Base-by-base conservation (phyloP, 257 asterid genomes). In the Solanum clarkiae region DNA sequence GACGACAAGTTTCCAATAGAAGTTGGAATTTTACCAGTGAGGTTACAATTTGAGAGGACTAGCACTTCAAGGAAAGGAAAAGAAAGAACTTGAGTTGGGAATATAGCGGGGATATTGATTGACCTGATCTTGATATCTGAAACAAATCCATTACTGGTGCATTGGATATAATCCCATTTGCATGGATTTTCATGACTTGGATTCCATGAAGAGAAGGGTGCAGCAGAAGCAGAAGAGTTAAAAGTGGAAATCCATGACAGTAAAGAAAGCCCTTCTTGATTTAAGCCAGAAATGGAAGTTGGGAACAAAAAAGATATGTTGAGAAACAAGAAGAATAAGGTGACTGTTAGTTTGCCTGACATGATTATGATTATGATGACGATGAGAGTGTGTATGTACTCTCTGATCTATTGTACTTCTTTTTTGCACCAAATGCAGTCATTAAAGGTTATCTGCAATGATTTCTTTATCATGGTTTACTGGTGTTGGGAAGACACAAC, bases 131-230 rank as follows among this genome's bases (percentile, higher is more conserved):
- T 82, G 80, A 92, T 90, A 80, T 90, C 93, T 0, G 92, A 90
- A 54, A 93, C 92, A 75, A 91, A 91, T 45, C 87, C 90, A 42
- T 68, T 82, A 11, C 80, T 80, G 22, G 75, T 91, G 75, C 97
- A 93, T 89, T 84, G 87, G 89, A 92, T 89, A 92, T 87, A 90
- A 84, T 93, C 90, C 97, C 97, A 93, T 20, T 85, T 84, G 91
- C 97, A 93, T 77, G 97, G 97, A 85, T 85, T 91, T 44, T 53
- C 86, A 47, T 91, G 92, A 0, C 86, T 70, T 17, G 84, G 80
- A 66, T 89, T 86, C 97, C 97, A 93, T 13, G 97, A 91, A 63
- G 92, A 90, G 90, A 93, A 93, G 66, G 66, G 87, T 59, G 63
- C 26, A 1, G 88, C 86, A 40, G 94, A 86, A 40, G 93, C 83